phyloP scores from a whole-genome alignment of 176 grass and related monocot species.

The Luzula sylvatica region DNA sequence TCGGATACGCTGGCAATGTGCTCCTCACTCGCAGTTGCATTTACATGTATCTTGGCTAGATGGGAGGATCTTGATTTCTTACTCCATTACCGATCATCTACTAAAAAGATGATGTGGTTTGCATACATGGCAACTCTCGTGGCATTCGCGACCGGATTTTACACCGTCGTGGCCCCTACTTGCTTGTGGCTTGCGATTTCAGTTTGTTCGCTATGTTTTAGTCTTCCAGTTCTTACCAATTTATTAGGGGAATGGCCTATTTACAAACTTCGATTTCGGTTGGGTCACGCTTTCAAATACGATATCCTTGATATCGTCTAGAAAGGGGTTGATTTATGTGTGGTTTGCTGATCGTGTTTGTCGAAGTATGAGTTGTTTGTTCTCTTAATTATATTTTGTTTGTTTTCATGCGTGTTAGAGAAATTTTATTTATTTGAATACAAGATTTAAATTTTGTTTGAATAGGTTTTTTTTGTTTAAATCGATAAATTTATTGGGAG shows the following conservation, averaged over 20 bases:
- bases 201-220: neutral
- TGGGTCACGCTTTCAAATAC: neutral
- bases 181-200: neutral
- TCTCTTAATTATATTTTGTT: too few relatives aligned
- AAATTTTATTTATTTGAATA: too few relatives aligned
- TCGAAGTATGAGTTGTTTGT: too few relatives aligned
- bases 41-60: constrained; percentile 13
- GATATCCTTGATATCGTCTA: constrained; percentile 19
- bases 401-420: too few relatives aligned
- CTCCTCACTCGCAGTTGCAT: neutral
- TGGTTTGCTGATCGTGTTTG: too few relatives aligned
- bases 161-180: neutral
- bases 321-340: too few relatives aligned
- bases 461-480: too few relatives aligned
- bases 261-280: neutral
- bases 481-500: too few relatives aligned
- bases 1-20: constrained; percentile 9
- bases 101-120: constrained; percentile 21
- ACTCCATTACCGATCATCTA: constrained; percentile 8
- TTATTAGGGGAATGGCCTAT: constrained; percentile 13
- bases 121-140: too few relatives aligned
- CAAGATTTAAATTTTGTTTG: too few relatives aligned
- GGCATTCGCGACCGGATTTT: constrained; percentile 14
- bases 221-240: neutral
- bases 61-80: constrained; percentile 24